These are phyloP conservation scores for Earliella scabrosa DNA, from an alignment of 1,284 basidiomycete species.

Conservation along the genomic window DNA sequence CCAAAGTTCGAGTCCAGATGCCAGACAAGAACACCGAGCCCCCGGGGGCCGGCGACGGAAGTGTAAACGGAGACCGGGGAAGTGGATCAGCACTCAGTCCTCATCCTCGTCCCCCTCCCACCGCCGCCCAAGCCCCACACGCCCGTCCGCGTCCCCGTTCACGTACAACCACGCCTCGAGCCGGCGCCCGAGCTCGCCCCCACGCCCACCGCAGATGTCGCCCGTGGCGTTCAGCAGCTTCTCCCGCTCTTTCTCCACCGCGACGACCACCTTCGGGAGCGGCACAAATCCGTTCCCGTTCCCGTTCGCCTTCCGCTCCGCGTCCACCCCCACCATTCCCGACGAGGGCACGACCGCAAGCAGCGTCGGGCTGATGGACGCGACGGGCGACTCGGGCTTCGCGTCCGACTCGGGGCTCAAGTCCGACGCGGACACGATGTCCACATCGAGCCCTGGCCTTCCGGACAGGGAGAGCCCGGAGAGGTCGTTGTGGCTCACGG, in stretches of 20 bases:
- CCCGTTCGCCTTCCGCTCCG: slow-evolving; percentile 4
- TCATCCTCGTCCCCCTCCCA: slow-evolving; percentile 31
- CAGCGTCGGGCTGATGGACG: slow-evolving; percentile 21
- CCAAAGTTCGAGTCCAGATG: no score
- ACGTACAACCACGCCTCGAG: slow-evolving; percentile 69
- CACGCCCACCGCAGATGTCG: slow-evolving; percentile 75
- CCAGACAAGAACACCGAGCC: no score
- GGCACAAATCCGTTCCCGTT: slow-evolving; percentile 1
- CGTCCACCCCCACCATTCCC: slow-evolving; percentile 3
- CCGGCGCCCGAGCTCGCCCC: slow-evolving; percentile 72
- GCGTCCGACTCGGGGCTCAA: slow-evolving; percentile 15
- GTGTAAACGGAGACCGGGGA: no score
- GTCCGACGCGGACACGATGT: background rate
- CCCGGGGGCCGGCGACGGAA: no score
- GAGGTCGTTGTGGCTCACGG: slow-evolving; percentile 4
- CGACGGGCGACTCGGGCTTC: slow-evolving; percentile 10
- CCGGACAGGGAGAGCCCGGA: background rate
- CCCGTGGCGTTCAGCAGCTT: slow-evolving; percentile 69
- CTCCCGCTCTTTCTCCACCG: slow-evolving; percentile 61
- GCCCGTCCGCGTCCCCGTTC: slow-evolving; percentile 38
- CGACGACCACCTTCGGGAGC: slow-evolving; percentile 39
- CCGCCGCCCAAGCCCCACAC: slow-evolving; percentile 30
- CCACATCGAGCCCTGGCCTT: background rate
- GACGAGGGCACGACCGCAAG: slow-evolving; percentile 28
- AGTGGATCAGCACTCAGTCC: background rate